phyloP scores from a whole-genome alignment of 305 asterid species.

The Solanum hybrid region DNA sequence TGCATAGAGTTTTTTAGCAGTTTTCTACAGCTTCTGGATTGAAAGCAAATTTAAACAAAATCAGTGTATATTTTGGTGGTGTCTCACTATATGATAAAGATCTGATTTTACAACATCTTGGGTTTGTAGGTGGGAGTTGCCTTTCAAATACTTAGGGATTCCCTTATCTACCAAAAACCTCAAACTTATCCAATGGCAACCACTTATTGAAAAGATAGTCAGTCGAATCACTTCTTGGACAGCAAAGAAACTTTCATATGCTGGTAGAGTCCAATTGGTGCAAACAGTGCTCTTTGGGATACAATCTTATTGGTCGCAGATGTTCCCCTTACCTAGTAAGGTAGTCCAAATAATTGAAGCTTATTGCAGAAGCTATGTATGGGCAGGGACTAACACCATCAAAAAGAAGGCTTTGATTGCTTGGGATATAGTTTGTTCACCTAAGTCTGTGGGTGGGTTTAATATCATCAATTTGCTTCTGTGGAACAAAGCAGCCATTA shows the following conservation, averaged over 20 bases:
- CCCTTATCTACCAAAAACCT: background rate
- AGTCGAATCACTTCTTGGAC: background rate
- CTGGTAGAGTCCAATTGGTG: background rate
- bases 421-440: background rate
- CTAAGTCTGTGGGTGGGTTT: background rate
- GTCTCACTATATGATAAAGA: background rate
- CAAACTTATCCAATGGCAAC: background rate
- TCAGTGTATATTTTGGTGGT: background rate
- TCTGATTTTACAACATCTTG: background rate
- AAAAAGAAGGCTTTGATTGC: background rate
- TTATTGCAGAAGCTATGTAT: background rate
- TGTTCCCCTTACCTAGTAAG: background rate
- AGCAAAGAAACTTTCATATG: background rate
- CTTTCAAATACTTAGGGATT: background rate
- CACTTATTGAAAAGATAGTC: background rate
- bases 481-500: background rate
- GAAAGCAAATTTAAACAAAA: background rate
- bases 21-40: background rate
- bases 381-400: background rate
- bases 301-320: background rate
- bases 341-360: background rate
- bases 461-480: too few species aligned
- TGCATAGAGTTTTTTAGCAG: background rate
- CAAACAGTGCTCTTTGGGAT: background rate
- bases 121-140: background rate